These are phyloP conservation scores for Solanum virginianum DNA, from an alignment of 257 asterid genomes.

Conservation along the genomic window DNA sequence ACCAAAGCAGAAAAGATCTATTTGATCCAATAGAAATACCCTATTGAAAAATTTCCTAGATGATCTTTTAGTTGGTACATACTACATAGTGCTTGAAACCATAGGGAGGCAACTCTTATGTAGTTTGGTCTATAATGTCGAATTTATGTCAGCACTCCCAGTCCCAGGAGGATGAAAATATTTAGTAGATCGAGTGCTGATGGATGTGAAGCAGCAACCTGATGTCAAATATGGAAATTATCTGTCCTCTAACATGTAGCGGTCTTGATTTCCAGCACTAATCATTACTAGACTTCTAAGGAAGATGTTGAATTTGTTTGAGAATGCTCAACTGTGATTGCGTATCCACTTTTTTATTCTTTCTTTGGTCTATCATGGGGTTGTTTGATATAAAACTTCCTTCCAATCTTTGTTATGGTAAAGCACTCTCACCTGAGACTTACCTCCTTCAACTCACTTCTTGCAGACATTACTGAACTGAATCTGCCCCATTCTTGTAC, in stretches of 20 bases:
- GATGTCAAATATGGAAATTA: not conserved
- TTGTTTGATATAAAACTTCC: not conserved
- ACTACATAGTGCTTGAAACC: not conserved
- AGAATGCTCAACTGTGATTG: not conserved
- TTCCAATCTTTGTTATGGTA: not conserved
- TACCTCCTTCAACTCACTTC: not conserved
- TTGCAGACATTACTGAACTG: constrained; percentile 27
- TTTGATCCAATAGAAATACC: not conserved
- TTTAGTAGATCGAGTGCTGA: not conserved
- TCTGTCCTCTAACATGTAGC: not conserved
- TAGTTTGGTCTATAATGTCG: not conserved
- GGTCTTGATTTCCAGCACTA: not conserved
- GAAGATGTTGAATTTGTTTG: not conserved
- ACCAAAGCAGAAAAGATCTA: not conserved
- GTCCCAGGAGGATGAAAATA: not conserved
- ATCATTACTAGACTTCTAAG: not conserved
- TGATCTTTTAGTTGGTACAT: not conserved
- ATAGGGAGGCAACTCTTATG: not conserved
- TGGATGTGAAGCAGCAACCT: not conserved
- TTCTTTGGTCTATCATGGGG: not conserved
- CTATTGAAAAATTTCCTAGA: not conserved
- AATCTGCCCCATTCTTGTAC: constrained; percentile 24
- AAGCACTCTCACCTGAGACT: not conserved
- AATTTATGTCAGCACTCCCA: not conserved
- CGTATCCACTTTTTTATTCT: not conserved